Evolutionary conservation across 2,329 filamentous ascomycete species (phyloP).

Genomic region (Pestalotiopsis sp.): DNA sequence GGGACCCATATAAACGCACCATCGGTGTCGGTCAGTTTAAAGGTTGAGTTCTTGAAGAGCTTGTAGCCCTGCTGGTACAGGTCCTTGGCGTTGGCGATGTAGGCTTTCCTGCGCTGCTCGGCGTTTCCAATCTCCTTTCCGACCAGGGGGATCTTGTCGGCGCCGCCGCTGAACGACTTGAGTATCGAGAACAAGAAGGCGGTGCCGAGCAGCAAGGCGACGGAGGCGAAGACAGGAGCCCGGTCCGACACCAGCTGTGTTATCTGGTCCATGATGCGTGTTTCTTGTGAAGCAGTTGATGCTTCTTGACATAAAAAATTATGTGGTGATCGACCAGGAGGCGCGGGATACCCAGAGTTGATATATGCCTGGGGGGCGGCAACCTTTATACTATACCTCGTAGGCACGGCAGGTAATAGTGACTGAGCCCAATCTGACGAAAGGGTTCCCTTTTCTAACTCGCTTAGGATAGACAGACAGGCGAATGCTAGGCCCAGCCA

Average conservation of each 20-base stretch:
- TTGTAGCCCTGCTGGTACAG: slow-evolving; percentile 26
- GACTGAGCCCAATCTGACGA: too few species aligned
- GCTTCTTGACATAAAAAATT: background rate
- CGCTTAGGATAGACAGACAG: too few species aligned
- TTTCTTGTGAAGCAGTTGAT: background rate
- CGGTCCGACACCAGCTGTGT: background rate
- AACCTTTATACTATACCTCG: too few species aligned
- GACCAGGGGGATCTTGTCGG: slow-evolving; percentile 18
- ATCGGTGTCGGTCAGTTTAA: slow-evolving; percentile 22
- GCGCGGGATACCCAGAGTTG: background rate
- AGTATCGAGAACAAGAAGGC: background rate
- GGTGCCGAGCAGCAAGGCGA: background rate
- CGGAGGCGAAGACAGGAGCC: background rate
- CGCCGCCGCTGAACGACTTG: background rate
- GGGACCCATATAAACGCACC: slow-evolving; percentile 12
- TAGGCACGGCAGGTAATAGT: too few species aligned
- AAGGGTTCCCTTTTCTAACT: too few species aligned
- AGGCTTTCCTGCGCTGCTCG: slow-evolving; percentile 24
- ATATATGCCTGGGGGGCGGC: too few species aligned
- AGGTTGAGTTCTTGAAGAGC: slow-evolving; percentile 22
- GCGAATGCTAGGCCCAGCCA: too few species aligned
- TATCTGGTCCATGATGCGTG: slow-evolving; percentile 13
- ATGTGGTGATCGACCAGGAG: background rate
- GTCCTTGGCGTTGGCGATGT: slow-evolving; percentile 18
- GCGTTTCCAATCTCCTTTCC: slow-evolving; percentile 22